A percentile compares a stretch with the other conserved stretches of the same genome.
These are phyloP conservation scores for Beauveria varroae DNA, from an alignment of 2,329 filamentous ascomycete species.

Conservation along the genomic window DNA sequence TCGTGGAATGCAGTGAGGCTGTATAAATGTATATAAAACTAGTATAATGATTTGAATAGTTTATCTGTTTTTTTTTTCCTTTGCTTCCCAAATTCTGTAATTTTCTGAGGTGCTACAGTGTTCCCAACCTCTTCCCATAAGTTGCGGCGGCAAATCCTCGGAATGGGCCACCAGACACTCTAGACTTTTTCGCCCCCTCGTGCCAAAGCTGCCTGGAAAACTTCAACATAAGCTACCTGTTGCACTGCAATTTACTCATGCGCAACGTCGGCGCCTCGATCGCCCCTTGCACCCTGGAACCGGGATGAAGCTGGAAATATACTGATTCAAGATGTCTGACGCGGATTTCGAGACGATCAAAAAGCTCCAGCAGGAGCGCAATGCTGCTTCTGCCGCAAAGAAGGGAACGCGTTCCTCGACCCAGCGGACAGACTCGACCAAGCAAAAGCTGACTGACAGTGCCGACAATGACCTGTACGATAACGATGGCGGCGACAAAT, in stretches of 20 bases:
- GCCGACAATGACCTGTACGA: constrained; percentile 89
- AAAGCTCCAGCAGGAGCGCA: constrained; percentile 88
- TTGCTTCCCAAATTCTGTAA: neutral
- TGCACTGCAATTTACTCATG: constrained; percentile 26
- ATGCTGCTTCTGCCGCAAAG: constrained; percentile 68
- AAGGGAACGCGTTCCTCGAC: constrained; percentile 70
- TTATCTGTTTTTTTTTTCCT: neutral
- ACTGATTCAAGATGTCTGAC: constrained; percentile 53
- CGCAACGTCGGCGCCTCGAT: constrained; percentile 27
- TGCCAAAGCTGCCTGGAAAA: constrained; percentile 15
- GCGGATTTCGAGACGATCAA: constrained; percentile 83
- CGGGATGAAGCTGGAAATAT: constrained; percentile 32
- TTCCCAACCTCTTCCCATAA: neutral
- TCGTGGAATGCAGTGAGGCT: neutral
- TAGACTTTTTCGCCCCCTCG: constrained; percentile 26
- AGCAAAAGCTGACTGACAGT: constrained; percentile 82
- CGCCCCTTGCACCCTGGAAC: constrained; percentile 31
- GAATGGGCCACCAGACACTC: neutral
- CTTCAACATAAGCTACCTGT: constrained; percentile 21
- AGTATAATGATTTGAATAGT: no score
- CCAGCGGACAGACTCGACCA: constrained; percentile 82
- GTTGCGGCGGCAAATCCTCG: constrained; percentile 6
- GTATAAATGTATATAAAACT: neutral
- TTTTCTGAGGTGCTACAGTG: neutral
- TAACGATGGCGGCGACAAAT: constrained; percentile 68